Conservation (phyloP, 139 green algal genomes). For the Chlamydomonas schloesseri region DNA sequence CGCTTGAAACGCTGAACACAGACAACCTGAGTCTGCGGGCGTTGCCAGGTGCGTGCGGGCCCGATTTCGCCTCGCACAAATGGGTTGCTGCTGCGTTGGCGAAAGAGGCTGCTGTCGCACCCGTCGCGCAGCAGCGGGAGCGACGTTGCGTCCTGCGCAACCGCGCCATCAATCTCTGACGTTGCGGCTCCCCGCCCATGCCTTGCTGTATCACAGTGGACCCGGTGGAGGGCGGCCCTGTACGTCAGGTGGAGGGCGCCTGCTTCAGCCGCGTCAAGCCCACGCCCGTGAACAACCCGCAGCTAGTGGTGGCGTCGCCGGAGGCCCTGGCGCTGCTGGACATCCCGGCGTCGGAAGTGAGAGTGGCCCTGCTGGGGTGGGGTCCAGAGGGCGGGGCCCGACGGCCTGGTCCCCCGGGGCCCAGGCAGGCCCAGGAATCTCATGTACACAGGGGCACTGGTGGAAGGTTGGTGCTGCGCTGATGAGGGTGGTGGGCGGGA, state of each 20-base stretch:
- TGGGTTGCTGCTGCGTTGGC: too few relatives aligned
- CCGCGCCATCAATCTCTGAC: too few relatives aligned
- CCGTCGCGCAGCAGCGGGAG: too few relatives aligned
- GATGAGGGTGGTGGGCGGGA: too few relatives aligned
- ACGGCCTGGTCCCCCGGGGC: background rate
- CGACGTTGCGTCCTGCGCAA: too few relatives aligned
- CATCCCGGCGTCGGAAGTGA: conserved; percentile 56
- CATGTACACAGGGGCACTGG: too few relatives aligned
- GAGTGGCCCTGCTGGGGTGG: background rate
- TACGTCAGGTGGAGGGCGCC: conserved; percentile 48
- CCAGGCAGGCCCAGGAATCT: background rate
- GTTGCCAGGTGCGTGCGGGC: too few relatives aligned
- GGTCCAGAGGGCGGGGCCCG: background rate
- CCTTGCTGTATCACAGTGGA: conserved; percentile 44
- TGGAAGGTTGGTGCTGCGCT: too few relatives aligned
- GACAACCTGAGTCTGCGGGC: conserved; percentile 19
- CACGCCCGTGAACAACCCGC: conserved; percentile 54
- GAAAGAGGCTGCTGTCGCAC: too few relatives aligned
- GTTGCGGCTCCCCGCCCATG: too few relatives aligned
- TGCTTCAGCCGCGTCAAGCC: conserved; percentile 54
- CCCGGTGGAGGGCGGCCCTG: background rate
- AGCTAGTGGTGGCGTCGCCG: conserved; percentile 54
- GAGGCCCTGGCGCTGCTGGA: conserved; percentile 68
- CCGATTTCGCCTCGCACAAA: too few relatives aligned
- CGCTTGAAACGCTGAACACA: background rate